Base-by-base conservation (phyloP, 1,284 basidiomycete species). In the Ceratobasidium theobromae region DNA sequence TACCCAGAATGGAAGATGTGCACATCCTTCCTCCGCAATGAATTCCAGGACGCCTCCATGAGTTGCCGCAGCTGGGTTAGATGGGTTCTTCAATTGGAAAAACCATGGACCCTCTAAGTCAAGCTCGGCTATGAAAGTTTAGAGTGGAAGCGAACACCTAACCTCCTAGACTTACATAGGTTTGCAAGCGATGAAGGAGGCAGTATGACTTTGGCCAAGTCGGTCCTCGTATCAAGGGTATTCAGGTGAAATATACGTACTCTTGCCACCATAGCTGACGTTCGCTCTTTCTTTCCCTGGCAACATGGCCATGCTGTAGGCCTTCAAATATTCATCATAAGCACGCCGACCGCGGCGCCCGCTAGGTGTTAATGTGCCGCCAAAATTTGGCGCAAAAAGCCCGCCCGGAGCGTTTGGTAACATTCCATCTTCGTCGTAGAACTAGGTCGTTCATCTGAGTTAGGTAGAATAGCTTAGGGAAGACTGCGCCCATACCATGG, bases 1-100 rank as follows among this genome's bases (percentile, higher is more conserved):
- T 68, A 82, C 82, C 97, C 97, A 99, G 70, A 94, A 91, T 0
- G 97, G 97, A 12, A 99, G 81, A 79, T 99, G 91, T 1, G 97
- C 95, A 21, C 91, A 84, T 14, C 97, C 97, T 76, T 98, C 95
- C 67, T 98, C 91, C 0, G 97, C 96, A 70, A 98, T 98, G 77
- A 99, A 99, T 76, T 99, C 97, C 48, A 99, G 85, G 16, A 99
- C 97, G 82, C 97, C 97, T 0, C 91, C 91, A 75, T 99, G 94
- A 0, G 97, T 99, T 18, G 91, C 87, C 23, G 89, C 91, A 12
- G 89, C 89, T 12, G 90, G 82, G 75, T 95, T 94, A 49, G 84
- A 77, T 0, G 95, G 93, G 77, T 97, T 98, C 60, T 91, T 88
- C 52, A 99, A 82, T 72, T 97, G 88, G 77, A 99, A 99, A 79